These are phyloP conservation scores for Pythium folliculosum DNA, from an alignment of 352 stramenopile species.

Conservation along the genomic window DNA sequence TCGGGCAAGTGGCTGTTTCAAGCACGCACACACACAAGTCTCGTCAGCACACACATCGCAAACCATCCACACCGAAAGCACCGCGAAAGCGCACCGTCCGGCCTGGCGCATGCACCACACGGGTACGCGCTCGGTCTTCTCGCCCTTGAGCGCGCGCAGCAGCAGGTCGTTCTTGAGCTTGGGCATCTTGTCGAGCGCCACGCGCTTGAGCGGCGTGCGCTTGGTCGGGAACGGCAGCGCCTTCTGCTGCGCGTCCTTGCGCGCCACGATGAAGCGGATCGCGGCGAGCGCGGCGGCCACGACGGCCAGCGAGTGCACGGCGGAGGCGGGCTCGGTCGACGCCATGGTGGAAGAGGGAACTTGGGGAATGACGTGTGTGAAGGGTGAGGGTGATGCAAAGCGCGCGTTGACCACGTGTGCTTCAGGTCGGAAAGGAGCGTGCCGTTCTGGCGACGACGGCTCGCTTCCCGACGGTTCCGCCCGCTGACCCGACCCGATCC, in stretches of 20 bases:
- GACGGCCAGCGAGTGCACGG: conserved; percentile 34
- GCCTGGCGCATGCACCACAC: conserved; percentile 98
- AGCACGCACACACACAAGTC: not conserved
- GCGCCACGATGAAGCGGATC: conserved; percentile 59
- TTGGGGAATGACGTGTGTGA: not conserved
- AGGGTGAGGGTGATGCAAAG: not conserved
- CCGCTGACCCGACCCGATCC: no score
- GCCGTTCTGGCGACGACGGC: conserved; percentile 1
- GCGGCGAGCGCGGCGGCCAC: conserved; percentile 51
- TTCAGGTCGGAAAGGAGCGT: not conserved
- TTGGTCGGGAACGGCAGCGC: conserved; percentile 56
- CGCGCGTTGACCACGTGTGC: not conserved
- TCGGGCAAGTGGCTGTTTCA: conserved; percentile 78
- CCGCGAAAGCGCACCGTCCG: conserved; percentile 60
- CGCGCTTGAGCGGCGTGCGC: conserved; percentile 71
- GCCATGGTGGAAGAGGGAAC: conserved; percentile 7
- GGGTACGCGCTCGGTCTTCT: conserved; percentile 90
- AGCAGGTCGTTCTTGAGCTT: conserved; percentile 91
- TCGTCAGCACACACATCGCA: conserved; percentile 2
- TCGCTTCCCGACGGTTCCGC: not conserved
- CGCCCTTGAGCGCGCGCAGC: conserved; percentile 80
- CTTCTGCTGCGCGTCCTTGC: conserved; percentile 49
- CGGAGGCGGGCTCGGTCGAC: conserved; percentile 19
- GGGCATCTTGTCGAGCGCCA: conserved; percentile 69
- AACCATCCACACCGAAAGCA: no score